Conservation (phyloP, 1,284 basidiomycete genomes). For the Ceratobasidium sp. region DNA sequence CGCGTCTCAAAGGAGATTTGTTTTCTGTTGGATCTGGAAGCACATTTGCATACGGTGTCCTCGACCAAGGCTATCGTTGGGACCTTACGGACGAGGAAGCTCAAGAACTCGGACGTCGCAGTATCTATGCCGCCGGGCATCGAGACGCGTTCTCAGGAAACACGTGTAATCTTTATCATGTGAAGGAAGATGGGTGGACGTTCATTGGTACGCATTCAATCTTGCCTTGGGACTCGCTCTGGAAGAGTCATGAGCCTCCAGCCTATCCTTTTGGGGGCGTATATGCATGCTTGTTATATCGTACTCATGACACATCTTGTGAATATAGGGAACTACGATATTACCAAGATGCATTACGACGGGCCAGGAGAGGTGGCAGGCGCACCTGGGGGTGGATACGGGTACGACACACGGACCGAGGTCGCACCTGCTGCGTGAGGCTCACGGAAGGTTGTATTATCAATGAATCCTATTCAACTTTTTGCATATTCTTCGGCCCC, state of each 20-base stretch:
- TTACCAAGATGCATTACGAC: slow-evolving; percentile 84
- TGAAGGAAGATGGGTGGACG: slow-evolving; percentile 93
- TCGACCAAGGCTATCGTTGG: slow-evolving; percentile 97
- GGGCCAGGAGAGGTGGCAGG: slow-evolving; percentile 78
- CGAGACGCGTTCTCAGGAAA: slow-evolving; percentile 99
- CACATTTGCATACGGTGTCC: slow-evolving; percentile 98
- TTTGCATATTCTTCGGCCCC: neutral
- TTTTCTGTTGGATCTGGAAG: slow-evolving; percentile 99
- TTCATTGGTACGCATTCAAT: slow-evolving; percentile 79
- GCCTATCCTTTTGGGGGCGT: neutral
- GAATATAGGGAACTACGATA: slow-evolving; percentile 79
- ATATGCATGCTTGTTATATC: slow-evolving; percentile 13
- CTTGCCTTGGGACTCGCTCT: slow-evolving; percentile 3
- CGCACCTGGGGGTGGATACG: slow-evolving; percentile 69
- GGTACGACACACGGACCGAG: slow-evolving; percentile 74
- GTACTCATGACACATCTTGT: slow-evolving; percentile 48
- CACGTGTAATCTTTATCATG: slow-evolving; percentile 95
- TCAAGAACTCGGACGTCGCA: slow-evolving; percentile 92
- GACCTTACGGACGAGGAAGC: slow-evolving; percentile 95
- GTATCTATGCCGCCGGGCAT: slow-evolving; percentile 98
- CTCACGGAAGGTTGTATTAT: slow-evolving; percentile 8
- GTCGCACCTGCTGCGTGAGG: slow-evolving; percentile 42
- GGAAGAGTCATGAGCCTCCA: neutral
- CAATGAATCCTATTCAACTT: slow-evolving; percentile 26
- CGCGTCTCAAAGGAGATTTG: slow-evolving; percentile 93